Base-by-base conservation (phyloP, 306 rosid species). In the Inga leiocalycina region DNA sequence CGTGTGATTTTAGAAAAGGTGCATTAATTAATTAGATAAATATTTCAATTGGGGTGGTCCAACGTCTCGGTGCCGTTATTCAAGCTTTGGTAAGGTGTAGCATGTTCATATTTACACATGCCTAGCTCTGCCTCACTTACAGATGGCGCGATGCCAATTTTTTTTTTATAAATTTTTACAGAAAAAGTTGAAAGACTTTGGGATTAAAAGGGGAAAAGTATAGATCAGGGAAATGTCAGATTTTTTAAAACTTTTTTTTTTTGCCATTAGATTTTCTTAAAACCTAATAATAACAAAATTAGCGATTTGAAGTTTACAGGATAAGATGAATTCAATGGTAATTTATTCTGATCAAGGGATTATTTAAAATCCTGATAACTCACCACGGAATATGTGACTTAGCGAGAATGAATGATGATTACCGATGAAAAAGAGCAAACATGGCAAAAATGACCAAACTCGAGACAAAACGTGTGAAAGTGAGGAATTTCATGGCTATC, bases 401-500 rank as follows among this genome's bases (percentile, higher is more conserved):
- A 39, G 43, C 7, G 4, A 51, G 20, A 19, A 35, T 19, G 49
- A 51, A 51, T 15, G 20, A 51, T 51, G 17, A 8, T 5, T 39
- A 6, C 41, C 1, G 8, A 39, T 1, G 43, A 39, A 49, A 49
- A 49, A 2, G 48, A 46, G 52, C 52, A 64, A 48, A 46, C 35
- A 62, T 15, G 3, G 5, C 56, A 51, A 48, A 51, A 59, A 70
- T 35, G 80, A 61, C 51, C 14, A 82, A 75, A 76, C 14, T 19
- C 19, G 8, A 46, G 82, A 83, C 74, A 62, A 43, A 64, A 30
- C 71, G 75, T 46, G 64, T 73, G 83, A 15, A 75, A 7, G 44
- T 64, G 83, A 51, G 62, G 62, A 83, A 62, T 35, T 44, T 52
- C 30, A 51, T 83, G 22, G 54, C 64, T 78, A 62, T 83, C 75